These are phyloP conservation scores for Wallacemonas sp. DNA, from an alignment of 208 protist genomes.

Conservation along the genomic window DNA sequence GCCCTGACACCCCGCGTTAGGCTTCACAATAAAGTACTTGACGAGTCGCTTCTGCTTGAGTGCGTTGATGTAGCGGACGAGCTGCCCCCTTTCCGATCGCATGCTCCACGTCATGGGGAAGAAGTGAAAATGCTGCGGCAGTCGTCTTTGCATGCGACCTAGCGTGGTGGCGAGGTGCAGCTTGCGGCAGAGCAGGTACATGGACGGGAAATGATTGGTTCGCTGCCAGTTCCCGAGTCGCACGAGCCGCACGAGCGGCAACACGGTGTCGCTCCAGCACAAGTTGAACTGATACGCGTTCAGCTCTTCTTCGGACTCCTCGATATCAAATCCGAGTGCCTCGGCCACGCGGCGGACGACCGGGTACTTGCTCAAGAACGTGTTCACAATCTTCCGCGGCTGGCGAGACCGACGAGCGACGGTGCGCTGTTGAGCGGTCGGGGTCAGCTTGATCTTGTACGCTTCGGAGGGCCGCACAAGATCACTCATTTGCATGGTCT, in stretches of 20 bases:
- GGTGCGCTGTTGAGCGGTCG: slow-evolving; percentile 20
- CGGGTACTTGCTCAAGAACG: slow-evolving; percentile 81
- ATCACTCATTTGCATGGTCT: slow-evolving; percentile 32
- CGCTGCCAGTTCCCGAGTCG: slow-evolving; percentile 91
- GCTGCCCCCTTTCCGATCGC: slow-evolving; percentile 70
- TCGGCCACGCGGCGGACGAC: slow-evolving; percentile 74
- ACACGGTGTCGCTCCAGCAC: slow-evolving; percentile 93
- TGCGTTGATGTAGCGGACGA: slow-evolving; percentile 63
- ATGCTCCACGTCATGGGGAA: slow-evolving; percentile 90
- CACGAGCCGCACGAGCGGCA: slow-evolving; percentile 88
- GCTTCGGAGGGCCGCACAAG: slow-evolving; percentile 37
- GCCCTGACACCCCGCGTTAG: slow-evolving; percentile 92
- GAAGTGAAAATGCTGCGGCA: slow-evolving; percentile 90
- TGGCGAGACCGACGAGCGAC: slow-evolving; percentile 36
- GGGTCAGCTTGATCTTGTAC: slow-evolving; percentile 41
- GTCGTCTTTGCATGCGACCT: slow-evolving; percentile 67
- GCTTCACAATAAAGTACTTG: slow-evolving; percentile 96
- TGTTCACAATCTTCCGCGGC: slow-evolving; percentile 63
- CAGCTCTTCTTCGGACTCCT: slow-evolving; percentile 81
- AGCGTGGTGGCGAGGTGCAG: slow-evolving; percentile 92
- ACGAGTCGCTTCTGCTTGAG: slow-evolving; percentile 49
- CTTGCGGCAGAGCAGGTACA: slow-evolving; percentile 94
- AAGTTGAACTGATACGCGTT: slow-evolving; percentile 92
- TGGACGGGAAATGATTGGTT: slow-evolving; percentile 96
- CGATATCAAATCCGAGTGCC: slow-evolving; percentile 67